Base-by-base conservation (phyloP, 768 basidiomycete species). In the Termitomyces sp. region DNA sequence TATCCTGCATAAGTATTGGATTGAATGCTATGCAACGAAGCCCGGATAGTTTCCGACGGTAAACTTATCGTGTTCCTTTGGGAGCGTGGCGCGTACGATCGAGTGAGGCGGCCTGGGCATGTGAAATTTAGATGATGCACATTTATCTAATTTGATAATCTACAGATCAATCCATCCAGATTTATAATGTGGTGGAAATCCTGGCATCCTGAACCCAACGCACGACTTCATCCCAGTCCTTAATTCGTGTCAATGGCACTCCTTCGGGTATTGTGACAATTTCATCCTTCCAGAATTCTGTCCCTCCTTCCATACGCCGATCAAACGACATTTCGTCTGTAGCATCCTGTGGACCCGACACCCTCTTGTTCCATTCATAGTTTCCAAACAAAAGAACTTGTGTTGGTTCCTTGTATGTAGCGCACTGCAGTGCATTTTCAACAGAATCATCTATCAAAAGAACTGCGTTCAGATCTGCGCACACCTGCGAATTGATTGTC, bases 361-460 rank as follows among this genome's bases (percentile, higher is more conserved):
- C 57, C 44, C 86, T 79, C 66, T 81, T 74, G 65, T 87, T 90
- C 91, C 91, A 92, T 61, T 82, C 76, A 65, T 91, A 90, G 55
- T 83, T 71, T 22, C 91, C 91, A 62, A 92, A 92, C 6, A 93
- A 76, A 41, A 92, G 69, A 31, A 88, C 85, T 2, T 77, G 81
- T 14, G 79, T 80, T 1, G 81, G 77, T n/a, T 76, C 73, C 20
- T 68, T 62, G 34, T 78, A 74, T 5, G 69, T 76, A 0, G 76
- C 78, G 60, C 85, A 85, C 56, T 82, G 77, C 27, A 88, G 61
- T 37, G 86, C 87, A 68, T 92, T 92, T 69, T 92, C 90, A 42
- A 86, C 65, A 6, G 89, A 90, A 72, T 93, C 91, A 69, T 93
- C 91, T 57, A 93, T 84, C 53, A 93, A 72, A 39, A 91, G 66